phyloP scores from a whole-genome alignment of 2,329 filamentous ascomycete species.

The Didymella lethalis region DNA sequence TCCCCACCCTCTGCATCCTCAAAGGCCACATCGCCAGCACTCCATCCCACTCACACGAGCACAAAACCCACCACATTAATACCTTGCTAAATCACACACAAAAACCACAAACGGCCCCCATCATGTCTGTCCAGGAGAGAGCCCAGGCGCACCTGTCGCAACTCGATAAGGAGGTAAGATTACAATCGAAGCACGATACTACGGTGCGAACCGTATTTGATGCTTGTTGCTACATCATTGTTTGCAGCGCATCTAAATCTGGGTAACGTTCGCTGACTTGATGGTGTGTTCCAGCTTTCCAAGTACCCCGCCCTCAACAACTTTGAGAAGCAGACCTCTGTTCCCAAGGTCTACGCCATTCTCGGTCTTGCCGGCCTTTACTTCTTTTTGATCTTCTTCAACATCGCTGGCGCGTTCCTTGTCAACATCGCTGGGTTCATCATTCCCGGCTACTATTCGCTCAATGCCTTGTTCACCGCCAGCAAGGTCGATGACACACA shows the following conservation, averaged over 20 bases:
- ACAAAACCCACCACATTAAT: conserved; percentile 19
- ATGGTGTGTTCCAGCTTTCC: conserved; percentile 68
- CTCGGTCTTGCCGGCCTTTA: conserved; percentile 80
- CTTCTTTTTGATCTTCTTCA: conserved; percentile 92
- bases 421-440: conserved; percentile 87
- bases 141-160: conserved; percentile 77
- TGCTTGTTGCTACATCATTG: neutral
- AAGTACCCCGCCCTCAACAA: conserved; percentile 86
- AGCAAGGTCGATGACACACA: conserved; percentile 82
- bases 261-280: conserved; percentile 32
- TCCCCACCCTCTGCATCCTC: conserved; percentile 23
- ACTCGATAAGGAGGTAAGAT: conserved; percentile 82
- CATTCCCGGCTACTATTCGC: conserved; percentile 84
- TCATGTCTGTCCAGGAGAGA: conserved; percentile 79
- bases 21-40: conserved; percentile 28
- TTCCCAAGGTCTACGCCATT: conserved; percentile 85
- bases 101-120: conserved; percentile 37
- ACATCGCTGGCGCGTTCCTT: conserved; percentile 86
- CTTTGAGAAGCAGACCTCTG: conserved; percentile 81
- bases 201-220: neutral
- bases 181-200: neutral
- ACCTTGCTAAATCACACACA: conserved; percentile 7
- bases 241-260: conserved; percentile 1
- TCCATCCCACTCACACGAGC: conserved; percentile 24
- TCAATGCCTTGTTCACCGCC: conserved; percentile 76